These are phyloP conservation scores for Irpex sp. DNA, from an alignment of 1,284 basidiomycete genomes.

Conservation along the genomic window DNA sequence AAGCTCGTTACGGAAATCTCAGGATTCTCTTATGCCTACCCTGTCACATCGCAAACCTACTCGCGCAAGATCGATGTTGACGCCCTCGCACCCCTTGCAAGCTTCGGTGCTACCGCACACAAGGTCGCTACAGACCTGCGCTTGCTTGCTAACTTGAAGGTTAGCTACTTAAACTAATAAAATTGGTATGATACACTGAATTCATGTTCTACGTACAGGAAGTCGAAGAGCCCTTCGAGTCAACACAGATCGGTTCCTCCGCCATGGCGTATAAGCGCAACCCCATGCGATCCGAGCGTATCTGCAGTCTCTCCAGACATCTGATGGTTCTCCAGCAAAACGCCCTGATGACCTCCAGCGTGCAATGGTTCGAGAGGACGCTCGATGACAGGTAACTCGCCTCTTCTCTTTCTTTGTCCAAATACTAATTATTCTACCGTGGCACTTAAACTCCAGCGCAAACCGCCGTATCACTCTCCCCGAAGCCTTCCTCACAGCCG, in stretches of 20 bases:
- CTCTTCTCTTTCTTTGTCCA: background rate
- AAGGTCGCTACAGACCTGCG: conserved; percentile 98
- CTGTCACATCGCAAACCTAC: conserved; percentile 98
- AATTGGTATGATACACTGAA: background rate
- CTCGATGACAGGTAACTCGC: conserved; percentile 79
- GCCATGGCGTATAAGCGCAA: conserved; percentile 99
- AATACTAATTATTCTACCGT: background rate
- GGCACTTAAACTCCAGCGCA: conserved; percentile 49
- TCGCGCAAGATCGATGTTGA: conserved; percentile 97
- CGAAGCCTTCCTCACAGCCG: conserved; percentile 96
- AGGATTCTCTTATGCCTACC: conserved; percentile 93
- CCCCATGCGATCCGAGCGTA: conserved; percentile 98
- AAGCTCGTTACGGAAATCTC: conserved; percentile 85
- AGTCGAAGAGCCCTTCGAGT: conserved; percentile 98
- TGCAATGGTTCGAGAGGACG: conserved; percentile 97
- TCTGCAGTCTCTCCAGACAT: conserved; percentile 93
- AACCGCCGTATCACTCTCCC: conserved; percentile 96
- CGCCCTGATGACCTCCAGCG: conserved; percentile 86
- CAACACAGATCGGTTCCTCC: conserved; percentile 97
- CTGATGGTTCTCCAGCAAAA: conserved; percentile 93
- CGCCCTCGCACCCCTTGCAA: conserved; percentile 86
- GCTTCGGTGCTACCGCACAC: conserved; percentile 93
- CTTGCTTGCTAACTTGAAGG: conserved; percentile 90
- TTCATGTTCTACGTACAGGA: conserved; percentile 46
- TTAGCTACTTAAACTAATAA: conserved; percentile 19